Evolutionary conservation across 208 protist genomes (phyloP).

Genomic region (Wallacemonas rigidus): DNA sequence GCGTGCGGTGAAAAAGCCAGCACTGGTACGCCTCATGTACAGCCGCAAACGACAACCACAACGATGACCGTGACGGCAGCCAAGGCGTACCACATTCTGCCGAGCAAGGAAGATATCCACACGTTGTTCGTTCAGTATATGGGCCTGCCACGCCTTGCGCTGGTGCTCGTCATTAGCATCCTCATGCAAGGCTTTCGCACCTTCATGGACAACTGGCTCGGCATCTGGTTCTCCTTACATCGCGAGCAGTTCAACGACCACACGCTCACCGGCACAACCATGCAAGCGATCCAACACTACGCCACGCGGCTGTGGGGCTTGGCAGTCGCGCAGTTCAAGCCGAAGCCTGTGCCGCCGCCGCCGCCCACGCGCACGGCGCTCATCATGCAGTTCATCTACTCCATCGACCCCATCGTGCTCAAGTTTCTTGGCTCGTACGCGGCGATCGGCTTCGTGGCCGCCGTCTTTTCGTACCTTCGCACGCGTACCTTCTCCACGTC

Average conservation of each 20-base stretch:
- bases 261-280: conserved; percentile 26
- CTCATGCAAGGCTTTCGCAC: conserved; percentile 54
- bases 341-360: conserved; percentile 19
- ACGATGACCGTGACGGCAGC: neutral
- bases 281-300: conserved; percentile 35
- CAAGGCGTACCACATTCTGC: conserved; percentile 29
- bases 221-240: conserved; percentile 68
- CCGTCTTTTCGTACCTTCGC: conserved; percentile 52
- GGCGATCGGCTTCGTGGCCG: conserved; percentile 50
- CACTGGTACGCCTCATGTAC: too few species aligned
- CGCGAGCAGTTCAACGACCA: conserved; percentile 39
- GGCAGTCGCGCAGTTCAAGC: conserved; percentile 21
- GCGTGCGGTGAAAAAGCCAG: too few species aligned
- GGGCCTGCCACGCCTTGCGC: conserved; percentile 27
- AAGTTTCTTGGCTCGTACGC: conserved; percentile 67
- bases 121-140: conserved; percentile 51
- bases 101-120: conserved; percentile 34
- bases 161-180: conserved; percentile 45
- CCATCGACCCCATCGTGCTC: conserved; percentile 36
- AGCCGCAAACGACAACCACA: neutral
- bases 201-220: conserved; percentile 78
- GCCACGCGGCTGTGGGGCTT: conserved; percentile 25
- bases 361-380: conserved; percentile 17
- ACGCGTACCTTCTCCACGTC: conserved; percentile 61
- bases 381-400: conserved; percentile 32